These are phyloP conservation scores for Fraxinus paxiana DNA, from an alignment of 305 asterid genomes.

Conservation along the genomic window DNA sequence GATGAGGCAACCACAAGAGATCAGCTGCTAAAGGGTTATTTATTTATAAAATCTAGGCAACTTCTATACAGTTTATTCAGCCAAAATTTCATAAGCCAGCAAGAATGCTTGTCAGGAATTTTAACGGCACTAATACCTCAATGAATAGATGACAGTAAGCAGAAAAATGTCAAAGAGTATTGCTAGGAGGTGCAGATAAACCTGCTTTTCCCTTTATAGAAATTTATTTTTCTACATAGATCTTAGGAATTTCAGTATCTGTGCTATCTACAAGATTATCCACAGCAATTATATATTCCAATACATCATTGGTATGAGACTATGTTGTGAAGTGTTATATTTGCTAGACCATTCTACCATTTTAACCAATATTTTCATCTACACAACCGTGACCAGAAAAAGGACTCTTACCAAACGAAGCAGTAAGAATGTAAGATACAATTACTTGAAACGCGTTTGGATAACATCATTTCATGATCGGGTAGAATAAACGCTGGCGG, in stretches of 20 bases:
- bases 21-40: neutral
- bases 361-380: neutral
- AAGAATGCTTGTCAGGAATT: neutral
- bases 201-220: neutral
- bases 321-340: neutral
- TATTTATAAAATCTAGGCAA: neutral
- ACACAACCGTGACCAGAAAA: neutral
- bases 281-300: neutral
- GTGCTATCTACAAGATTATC: neutral
- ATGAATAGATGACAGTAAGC: neutral
- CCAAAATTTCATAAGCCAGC: neutral
- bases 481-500: neutral
- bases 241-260: neutral
- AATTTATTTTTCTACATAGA: neutral
- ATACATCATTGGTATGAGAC: neutral
- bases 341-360: neutral
- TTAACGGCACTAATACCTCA: neutral
- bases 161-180: neutral
- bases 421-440: neutral
- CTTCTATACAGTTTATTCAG: neutral
- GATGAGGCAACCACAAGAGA: neutral
- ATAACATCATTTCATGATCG: neutral
- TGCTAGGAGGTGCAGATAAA: neutral
- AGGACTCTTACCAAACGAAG: neutral
- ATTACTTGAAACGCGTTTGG: neutral